Evolutionary conservation across 1,284 basidiomycete species (phyloP).

Genomic region (Cystodermella granulosa): DNA sequence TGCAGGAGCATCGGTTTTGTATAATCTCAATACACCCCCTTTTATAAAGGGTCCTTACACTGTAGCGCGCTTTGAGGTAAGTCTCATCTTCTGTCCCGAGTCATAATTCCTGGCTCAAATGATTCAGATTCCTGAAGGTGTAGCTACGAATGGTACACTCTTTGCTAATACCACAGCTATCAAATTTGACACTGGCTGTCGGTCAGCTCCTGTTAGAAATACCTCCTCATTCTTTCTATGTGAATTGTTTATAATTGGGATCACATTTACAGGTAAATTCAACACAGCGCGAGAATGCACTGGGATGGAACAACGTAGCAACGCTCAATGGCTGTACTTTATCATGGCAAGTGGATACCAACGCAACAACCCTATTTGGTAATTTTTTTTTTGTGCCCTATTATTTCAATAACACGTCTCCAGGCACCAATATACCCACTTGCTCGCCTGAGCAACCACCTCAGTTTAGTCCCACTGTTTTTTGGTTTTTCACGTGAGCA

Average conservation of each 20-base stretch:
- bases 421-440: constrained; percentile 30
- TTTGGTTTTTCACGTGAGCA: constrained; percentile 53
- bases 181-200: constrained; percentile 44
- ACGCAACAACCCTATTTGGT: constrained; percentile 43
- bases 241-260: no score
- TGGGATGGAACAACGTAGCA: constrained; percentile 43
- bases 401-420: not conserved
- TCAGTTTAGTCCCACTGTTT: constrained; percentile 47
- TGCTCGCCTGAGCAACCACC: constrained; percentile 25
- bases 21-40: constrained; percentile 41
- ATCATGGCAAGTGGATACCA: constrained; percentile 39
- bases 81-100: no score
- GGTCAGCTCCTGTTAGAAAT: constrained; percentile 35
- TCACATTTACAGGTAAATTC: no score
- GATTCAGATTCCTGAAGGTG: constrained; percentile 31
- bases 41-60: constrained; percentile 46
- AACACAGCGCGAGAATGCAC: constrained; percentile 23
- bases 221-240: no score
- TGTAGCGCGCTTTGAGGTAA: constrained; percentile 44
- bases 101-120: not conserved
- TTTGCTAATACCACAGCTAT: constrained; percentile 47
- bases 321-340: constrained; percentile 39
- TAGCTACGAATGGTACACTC: constrained; percentile 40
- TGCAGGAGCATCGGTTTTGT: constrained; percentile 46
- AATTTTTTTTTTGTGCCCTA: constrained; percentile 1